Evolutionary conservation across 192 early-diverging fungal genomes (phyloP), one percentile per base, ranked within the genome.

Genomic region (Podila epicladia): DNA sequence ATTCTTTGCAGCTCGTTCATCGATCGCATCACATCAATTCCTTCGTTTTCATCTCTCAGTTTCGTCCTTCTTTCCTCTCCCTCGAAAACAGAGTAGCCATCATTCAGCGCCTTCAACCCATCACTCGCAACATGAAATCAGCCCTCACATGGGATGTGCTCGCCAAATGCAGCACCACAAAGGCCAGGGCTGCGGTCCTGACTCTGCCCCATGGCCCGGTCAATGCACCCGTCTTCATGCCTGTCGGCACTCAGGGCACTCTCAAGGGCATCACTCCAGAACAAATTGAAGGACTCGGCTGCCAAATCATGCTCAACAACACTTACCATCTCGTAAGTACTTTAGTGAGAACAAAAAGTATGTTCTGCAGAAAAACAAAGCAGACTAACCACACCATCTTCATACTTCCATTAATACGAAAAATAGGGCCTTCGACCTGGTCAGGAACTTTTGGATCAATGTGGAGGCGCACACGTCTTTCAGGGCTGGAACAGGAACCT

Each of bases 161-260:
- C 64, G 93, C 94, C 2, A 86, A 74, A 58, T 96, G 95, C 83
- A 93, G 92, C n/a, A 93, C 89, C 24, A 94, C 93, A 69, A 95
- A 95, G 77, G 95, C 93, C 0, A 86, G 94, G 50, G 91, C 90
- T 2, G 87, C 92, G 11, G 76, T 89, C n/a, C 87, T 96, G 73
- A 89, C 85, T 22, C 82, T 96, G 62, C 95, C 95, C 53, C 95
- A 96, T 86, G 92, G 90, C 63, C 92, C 91, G 9, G 94, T 93
- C 29, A 89, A 91, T 64, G 92, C 92, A 31, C 95, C 95, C 35
- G 92, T 94, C 75, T 96, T 96, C 62, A 96, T 96, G 95, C 95
- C 95, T 3, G 95, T 96, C 33, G 95, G 91, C 11, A 96, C 95
- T 13, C 92, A 94, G 85, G 95, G 92, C 20, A 89, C 93, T 13